Conservation (phyloP, 495 filamentous ascomycete species). For the Penicillium odoratum region DNA sequence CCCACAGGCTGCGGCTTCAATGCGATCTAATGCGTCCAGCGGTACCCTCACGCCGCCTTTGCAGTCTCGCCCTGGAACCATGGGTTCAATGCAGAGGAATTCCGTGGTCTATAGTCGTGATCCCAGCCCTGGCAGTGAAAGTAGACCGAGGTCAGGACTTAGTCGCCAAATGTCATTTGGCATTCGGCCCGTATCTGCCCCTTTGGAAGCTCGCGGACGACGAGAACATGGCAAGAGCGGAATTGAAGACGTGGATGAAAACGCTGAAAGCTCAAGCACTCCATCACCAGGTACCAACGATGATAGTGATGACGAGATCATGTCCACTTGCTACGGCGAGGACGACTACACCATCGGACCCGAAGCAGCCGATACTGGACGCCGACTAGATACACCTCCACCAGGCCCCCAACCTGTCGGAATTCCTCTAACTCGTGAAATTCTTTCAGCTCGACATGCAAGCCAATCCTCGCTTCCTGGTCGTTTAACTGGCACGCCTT, state of each 20-base stretch:
- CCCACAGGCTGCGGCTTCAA: slow-evolving; percentile 31
- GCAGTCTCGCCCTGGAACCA: slow-evolving; percentile 46
- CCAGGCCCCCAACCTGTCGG: slow-evolving; percentile 16
- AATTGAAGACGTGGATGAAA: slow-evolving; percentile 32
- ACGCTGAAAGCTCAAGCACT: slow-evolving; percentile 9
- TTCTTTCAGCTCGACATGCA: slow-evolving; percentile 26
- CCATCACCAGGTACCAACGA: slow-evolving; percentile 37
- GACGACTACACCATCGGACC: slow-evolving; percentile 43
- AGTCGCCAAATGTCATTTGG: slow-evolving; percentile 41
- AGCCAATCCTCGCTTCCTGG: slow-evolving; percentile 29
- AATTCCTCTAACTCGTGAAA: slow-evolving; percentile 20
- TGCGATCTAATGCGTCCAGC: slow-evolving; percentile 45
- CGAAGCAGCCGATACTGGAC: slow-evolving; percentile 36
- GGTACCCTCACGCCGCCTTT: slow-evolving; percentile 42
- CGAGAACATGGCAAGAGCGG: slow-evolving; percentile 32
- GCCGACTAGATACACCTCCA: slow-evolving; percentile 21
- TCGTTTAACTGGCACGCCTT: slow-evolving; percentile 19
- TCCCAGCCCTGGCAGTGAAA: slow-evolving; percentile 37
- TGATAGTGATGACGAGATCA: slow-evolving; percentile 47
- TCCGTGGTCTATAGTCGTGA: slow-evolving; percentile 50
- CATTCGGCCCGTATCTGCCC: slow-evolving; percentile 40
- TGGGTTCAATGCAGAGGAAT: slow-evolving; percentile 44
- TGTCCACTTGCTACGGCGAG: slow-evolving; percentile 44
- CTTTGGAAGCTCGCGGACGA: slow-evolving; percentile 35
- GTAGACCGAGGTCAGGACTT: slow-evolving; percentile 37